Base-by-base conservation (phyloP, 2,329 filamentous ascomycete genomes). In the Arthroderma uncinatum region DNA sequence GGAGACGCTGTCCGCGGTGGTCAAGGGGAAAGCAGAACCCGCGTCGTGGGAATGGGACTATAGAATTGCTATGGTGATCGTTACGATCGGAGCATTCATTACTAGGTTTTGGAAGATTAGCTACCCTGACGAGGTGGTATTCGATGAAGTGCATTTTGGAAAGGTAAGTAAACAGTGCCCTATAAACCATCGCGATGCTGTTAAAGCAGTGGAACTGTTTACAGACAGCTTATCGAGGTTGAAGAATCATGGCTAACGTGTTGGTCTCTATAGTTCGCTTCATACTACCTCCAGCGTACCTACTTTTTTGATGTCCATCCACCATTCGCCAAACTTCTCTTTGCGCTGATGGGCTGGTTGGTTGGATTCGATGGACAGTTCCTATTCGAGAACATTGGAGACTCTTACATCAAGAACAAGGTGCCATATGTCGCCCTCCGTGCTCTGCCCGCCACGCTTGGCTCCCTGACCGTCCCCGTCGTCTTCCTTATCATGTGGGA, bases 231-330 rank as follows among this genome's bases (percentile, higher is more conserved):
- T 19, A 52, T 33, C 10, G 39, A 33, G 52, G 1, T 16, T 16
- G 21, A 53, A 59, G 53, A 53, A 52, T 55, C 16, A 48, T 28
- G 47, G 48, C 62, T 66, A 50, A 70, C 62, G 42, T 28, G n/a
- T n/a, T n/a, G 39, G 14, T 40, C 19, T 36, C 21, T 44, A 44
- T 64, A 77, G 76, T 78, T 78, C 61, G 75, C 76, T 62, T 82
- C 81, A 10, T 83, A 85, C 72, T 98, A 98, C 72, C 85, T 98
- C 65, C 86, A 96, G 76, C 86, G 90, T 67, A 96, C 90, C 61
- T 98, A 97, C 78, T 98, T 98, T 80, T 98, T 98, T 83, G 93
- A 98, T 77, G 93, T 98, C 57, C 93, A 98, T 73, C 93, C 93
- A 64, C 93, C 93, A 14, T 94, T 98, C 66, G 93, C 89, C 73